phyloP scores from a whole-genome alignment of 129 eudicot species.

The Calendula officinalis region DNA sequence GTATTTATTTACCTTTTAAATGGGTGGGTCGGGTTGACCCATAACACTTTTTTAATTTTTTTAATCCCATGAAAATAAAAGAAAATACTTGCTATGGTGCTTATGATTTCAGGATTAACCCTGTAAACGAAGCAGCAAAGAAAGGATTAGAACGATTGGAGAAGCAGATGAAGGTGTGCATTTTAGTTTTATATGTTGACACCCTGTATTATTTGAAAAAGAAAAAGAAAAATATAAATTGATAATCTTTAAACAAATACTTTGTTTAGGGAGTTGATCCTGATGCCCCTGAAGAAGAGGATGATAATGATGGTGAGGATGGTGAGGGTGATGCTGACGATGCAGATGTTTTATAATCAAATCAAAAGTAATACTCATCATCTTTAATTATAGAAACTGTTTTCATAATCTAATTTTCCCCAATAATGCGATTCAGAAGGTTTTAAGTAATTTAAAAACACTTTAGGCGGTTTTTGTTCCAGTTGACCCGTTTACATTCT shows the following conservation, averaged over 20 bases:
- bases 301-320: conserved; percentile 81
- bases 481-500: neutral
- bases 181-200: neutral
- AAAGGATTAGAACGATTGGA: conserved; percentile 93
- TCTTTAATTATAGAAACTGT: neutral
- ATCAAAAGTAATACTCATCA: conserved; percentile 13
- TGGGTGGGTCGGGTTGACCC: neutral
- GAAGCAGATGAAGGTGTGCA: conserved; percentile 90
- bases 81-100: conserved; percentile 1
- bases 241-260: neutral
- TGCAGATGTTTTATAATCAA: conserved; percentile 54
- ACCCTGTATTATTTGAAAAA: conserved; percentile 7
- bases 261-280: conserved; percentile 91
- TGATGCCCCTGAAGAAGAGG: conserved; percentile 97
- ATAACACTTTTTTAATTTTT: neutral
- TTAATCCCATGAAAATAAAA: neutral
- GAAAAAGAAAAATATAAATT: neutral
- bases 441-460: neutral
- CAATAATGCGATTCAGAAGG: neutral
- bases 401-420: too few species aligned
- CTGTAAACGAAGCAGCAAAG: conserved; percentile 90
- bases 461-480: too few species aligned
- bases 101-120: conserved; percentile 60
- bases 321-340: conserved; percentile 88
- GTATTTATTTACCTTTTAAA: conserved; percentile 25